These are phyloP conservation scores for Hymenoscyphus albidus DNA, from an alignment of 2,329 filamentous ascomycete species.

Conservation along the genomic window DNA sequence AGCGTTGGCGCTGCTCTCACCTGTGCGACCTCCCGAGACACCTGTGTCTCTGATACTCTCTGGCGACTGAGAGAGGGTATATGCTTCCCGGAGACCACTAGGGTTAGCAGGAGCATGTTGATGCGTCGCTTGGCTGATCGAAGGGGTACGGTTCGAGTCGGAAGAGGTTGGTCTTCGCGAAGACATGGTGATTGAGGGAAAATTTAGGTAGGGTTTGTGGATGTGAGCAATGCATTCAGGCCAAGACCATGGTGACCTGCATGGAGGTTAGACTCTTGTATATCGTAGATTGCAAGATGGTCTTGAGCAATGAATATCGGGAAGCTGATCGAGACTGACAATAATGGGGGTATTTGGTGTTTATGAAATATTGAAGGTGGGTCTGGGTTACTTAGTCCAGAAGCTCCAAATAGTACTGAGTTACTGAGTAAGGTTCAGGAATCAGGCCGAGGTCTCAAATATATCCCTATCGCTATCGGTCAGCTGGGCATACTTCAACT, in stretches of 20 bases:
- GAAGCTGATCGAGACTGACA: not conserved
- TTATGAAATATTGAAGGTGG: not conserved
- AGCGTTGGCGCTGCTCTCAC: slow-evolving; percentile 23
- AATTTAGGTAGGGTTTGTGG: not conserved
- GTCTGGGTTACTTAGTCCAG: not conserved
- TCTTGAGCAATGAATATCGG: not conserved
- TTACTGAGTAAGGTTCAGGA: not conserved
- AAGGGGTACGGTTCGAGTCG: slow-evolving; percentile 9
- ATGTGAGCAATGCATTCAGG: not conserved
- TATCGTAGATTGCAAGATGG: not conserved
- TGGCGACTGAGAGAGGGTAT: slow-evolving; percentile 21
- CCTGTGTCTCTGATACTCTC: slow-evolving; percentile 12
- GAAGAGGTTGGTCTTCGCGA: slow-evolving; percentile 8
- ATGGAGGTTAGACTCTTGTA: not conserved
- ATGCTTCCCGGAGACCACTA: slow-evolving; percentile 26
- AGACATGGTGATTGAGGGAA: slow-evolving; percentile 5
- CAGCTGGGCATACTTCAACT: not conserved
- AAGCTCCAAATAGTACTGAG: not conserved
- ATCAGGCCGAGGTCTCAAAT: slow-evolving; percentile 1
- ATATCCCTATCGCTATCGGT: not conserved
- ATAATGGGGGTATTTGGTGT: not conserved
- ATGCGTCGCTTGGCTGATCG: slow-evolving; percentile 10
- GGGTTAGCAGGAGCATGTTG: slow-evolving; percentile 23
- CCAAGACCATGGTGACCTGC: not conserved
- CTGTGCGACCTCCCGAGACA: slow-evolving; percentile 2